These are phyloP conservation scores for Neoconidiobolus thromboides DNA, from an alignment of 371 early-diverging fungal genomes.

Conservation along the genomic window DNA sequence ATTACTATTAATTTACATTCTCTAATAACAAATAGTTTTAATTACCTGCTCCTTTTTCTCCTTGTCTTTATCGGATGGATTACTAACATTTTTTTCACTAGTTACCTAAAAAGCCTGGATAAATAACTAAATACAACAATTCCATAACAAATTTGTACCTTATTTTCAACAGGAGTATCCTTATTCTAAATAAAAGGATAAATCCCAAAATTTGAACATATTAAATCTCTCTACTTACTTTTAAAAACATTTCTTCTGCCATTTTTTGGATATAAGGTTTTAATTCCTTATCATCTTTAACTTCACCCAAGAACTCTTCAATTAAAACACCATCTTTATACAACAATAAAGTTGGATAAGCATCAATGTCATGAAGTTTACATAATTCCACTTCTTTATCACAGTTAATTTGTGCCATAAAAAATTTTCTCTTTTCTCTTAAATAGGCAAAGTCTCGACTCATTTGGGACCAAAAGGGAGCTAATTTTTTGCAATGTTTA, in stretches of 20 bases:
- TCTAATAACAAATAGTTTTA: too few species aligned
- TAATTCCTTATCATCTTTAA: neutral
- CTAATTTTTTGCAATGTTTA: conserved; percentile 81
- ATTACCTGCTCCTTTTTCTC: too few species aligned
- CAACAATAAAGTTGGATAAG: neutral
- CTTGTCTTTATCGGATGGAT: too few species aligned
- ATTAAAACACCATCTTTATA: neutral
- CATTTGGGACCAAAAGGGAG: conserved; percentile 61
- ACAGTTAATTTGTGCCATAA: conserved; percentile 2
- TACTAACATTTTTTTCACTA: too few species aligned
- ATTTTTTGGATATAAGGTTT: neutral
- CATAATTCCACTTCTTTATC: neutral
- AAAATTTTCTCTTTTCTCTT: neutral
- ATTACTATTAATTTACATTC: too few species aligned
- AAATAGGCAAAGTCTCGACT: conserved; percentile 17
- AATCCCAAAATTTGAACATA: neutral
- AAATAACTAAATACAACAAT: too few species aligned
- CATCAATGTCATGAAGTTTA: neutral
- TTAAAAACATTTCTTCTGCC: neutral
- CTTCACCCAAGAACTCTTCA: neutral
- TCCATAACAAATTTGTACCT: too few species aligned
- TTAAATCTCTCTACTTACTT: neutral
- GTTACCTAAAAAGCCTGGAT: too few species aligned
- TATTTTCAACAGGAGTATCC: neutral
- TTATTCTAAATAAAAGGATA: neutral